These are phyloP conservation scores for Russula brevipes DNA, from an alignment of 768 basidiomycete genomes.

Conservation along the genomic window DNA sequence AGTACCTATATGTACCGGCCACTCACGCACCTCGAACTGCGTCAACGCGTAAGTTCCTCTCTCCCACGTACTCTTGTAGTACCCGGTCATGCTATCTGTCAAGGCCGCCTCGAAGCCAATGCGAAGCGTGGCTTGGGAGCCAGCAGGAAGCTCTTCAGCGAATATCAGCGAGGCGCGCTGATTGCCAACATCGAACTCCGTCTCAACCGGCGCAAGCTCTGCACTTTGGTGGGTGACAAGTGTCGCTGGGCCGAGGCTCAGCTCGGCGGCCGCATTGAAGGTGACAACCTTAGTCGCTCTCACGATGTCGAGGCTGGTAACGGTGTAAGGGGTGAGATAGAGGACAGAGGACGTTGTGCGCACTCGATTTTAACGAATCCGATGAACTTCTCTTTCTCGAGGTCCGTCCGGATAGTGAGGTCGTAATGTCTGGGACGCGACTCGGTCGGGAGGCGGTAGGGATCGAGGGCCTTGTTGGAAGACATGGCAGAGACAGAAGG, in stretches of 20 bases:
- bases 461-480: slow-evolving; percentile 16
- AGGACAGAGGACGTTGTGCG: slow-evolving; percentile 26
- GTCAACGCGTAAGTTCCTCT: slow-evolving; percentile 74
- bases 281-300: slow-evolving; percentile 55
- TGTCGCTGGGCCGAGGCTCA: slow-evolving; percentile 54
- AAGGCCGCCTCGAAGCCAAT: slow-evolving; percentile 65
- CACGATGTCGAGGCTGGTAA: slow-evolving; percentile 54
- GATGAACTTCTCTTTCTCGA: slow-evolving; percentile 66
- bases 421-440: slow-evolving; percentile 75
- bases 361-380: slow-evolving; percentile 73
- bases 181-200: slow-evolving; percentile 49
- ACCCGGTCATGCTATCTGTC: slow-evolving; percentile 71
- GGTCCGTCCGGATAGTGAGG: slow-evolving; percentile 73
- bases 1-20: background rate
- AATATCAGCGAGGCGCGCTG: slow-evolving; percentile 66
- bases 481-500: slow-evolving; percentile 1
- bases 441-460: slow-evolving; percentile 57
- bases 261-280: slow-evolving; percentile 54
- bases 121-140: slow-evolving; percentile 64
- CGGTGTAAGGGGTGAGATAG: background rate
- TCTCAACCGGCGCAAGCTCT: slow-evolving; percentile 40
- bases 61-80: slow-evolving; percentile 69
- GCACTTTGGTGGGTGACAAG: slow-evolving; percentile 51
- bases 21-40: slow-evolving; percentile 67
- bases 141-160: slow-evolving; percentile 52